phyloP scores from a whole-genome alignment of 805 yeast species.

The Myxozyma melibiosi region DNA sequence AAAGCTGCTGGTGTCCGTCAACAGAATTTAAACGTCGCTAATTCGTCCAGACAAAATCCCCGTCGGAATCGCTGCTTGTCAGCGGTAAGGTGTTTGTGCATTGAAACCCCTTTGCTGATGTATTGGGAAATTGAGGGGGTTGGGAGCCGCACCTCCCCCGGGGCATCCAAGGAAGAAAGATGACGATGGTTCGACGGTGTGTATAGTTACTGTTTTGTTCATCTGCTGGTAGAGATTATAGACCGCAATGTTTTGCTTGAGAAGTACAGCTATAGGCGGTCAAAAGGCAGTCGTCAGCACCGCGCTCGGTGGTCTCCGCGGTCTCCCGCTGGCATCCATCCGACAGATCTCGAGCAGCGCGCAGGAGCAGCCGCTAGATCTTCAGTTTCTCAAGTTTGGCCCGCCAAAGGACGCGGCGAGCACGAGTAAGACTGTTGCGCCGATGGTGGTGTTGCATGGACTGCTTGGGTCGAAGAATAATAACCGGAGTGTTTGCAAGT shows the following conservation, averaged over 20 bases:
- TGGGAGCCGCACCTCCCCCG: too few species aligned
- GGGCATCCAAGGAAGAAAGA: too few species aligned
- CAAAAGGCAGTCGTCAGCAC: too few species aligned
- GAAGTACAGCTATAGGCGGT: too few species aligned
- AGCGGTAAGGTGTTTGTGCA: not conserved
- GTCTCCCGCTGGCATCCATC: not conserved
- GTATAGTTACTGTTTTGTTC: too few species aligned
- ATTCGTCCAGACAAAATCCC: not conserved
- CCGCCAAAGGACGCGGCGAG: constrained; percentile 32
- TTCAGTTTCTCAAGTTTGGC: constrained; percentile 52
- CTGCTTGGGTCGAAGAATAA: constrained; percentile 83
- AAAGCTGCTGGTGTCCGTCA: not conserved
- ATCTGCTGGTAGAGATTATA: too few species aligned
- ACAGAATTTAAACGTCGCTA: constrained; percentile 6
- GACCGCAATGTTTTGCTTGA: too few species aligned
- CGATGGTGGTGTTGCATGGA: constrained; percentile 83
- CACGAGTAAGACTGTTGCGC: constrained; percentile 41
- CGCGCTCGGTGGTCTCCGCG: too few species aligned
- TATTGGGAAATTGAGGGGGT: too few species aligned
- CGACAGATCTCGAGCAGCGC: not conserved
- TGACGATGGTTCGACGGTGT: too few species aligned
- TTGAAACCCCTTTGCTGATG: not conserved
- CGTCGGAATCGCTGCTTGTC: constrained; percentile 6
- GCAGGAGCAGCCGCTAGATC: constrained; percentile 14
- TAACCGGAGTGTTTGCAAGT: constrained; percentile 75